These are phyloP conservation scores for Aureobasidium vineae DNA, from an alignment of 2,329 filamentous ascomycete species.

Conservation along the genomic window DNA sequence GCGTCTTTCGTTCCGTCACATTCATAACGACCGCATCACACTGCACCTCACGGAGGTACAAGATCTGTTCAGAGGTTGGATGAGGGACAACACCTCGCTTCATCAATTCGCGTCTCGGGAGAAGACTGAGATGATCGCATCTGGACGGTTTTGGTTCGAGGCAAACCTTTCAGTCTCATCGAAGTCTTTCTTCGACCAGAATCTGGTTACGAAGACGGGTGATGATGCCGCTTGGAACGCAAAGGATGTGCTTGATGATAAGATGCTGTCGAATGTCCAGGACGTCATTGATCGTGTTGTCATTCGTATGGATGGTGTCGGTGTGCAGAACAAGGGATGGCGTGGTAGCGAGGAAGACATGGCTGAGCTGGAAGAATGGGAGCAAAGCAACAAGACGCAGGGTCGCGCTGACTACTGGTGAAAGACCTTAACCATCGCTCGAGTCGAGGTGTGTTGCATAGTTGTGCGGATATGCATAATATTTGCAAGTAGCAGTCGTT, in stretches of 20 bases:
- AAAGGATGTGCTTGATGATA: conserved; percentile 17
- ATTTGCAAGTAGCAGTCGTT: no score
- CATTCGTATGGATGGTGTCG: conserved; percentile 31
- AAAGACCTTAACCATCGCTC: not conserved
- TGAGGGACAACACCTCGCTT: conserved; percentile 19
- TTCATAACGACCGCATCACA: not conserved
- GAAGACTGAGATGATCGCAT: conserved; percentile 1
- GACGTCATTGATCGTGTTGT: conserved; percentile 28
- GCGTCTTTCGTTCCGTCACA: conserved; percentile 15
- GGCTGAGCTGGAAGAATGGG: conserved; percentile 1
- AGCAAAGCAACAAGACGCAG: not conserved
- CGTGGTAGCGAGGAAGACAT: conserved; percentile 5
- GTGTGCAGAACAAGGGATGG: conserved; percentile 29
- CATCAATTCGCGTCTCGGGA: conserved; percentile 6
- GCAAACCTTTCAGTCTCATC: conserved; percentile 22
- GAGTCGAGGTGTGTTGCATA: not conserved
- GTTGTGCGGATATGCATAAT: not conserved
- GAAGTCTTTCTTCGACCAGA: conserved; percentile 26
- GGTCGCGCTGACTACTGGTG: not conserved
- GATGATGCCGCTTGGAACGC: conserved; percentile 25
- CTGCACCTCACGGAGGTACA: conserved; percentile 25
- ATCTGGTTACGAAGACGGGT: conserved; percentile 10
- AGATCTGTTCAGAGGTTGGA: conserved; percentile 3
- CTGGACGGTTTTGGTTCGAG: conserved; percentile 32
- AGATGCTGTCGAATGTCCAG: conserved; percentile 19